phyloP scores from a whole-genome alignment of 768 basidiomycete species.

The Kwoniella europaea region DNA sequence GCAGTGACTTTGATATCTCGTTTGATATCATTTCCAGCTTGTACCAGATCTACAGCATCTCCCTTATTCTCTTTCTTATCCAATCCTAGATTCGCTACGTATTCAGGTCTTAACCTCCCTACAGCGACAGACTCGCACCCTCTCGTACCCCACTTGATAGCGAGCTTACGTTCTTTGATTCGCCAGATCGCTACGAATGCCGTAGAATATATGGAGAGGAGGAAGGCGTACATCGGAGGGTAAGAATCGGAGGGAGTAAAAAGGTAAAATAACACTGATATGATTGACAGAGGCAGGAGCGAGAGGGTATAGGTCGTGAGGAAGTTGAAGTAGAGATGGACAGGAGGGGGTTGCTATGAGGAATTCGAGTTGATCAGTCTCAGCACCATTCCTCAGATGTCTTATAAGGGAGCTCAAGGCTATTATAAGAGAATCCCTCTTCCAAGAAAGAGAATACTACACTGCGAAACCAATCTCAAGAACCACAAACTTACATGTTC shows the following conservation, averaged over 20 bases:
- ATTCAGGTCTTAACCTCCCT: slow-evolving; percentile 49
- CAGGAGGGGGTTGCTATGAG: slow-evolving; percentile 46
- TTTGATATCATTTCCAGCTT: slow-evolving; percentile 41
- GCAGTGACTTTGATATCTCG: slow-evolving; percentile 52
- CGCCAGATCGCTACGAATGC: slow-evolving; percentile 92
- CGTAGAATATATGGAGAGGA: slow-evolving; percentile 82
- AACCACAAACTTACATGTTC: slow-evolving; percentile 40
- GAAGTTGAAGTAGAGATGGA: slow-evolving; percentile 74
- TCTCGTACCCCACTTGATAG: slow-evolving; percentile 75
- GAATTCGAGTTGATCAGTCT: neutral
- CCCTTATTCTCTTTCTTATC: slow-evolving; percentile 22
- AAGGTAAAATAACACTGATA: slow-evolving; percentile 74
- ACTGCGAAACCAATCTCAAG: no score
- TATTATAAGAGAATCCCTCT: no score
- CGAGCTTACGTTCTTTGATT: slow-evolving; percentile 79
- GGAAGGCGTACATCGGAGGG: slow-evolving; percentile 73
- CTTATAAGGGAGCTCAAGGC: no score
- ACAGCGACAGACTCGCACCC: slow-evolving; percentile 63
- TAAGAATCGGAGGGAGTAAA: slow-evolving; percentile 64
- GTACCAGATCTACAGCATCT: slow-evolving; percentile 38
- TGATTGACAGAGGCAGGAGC: slow-evolving; percentile 73
- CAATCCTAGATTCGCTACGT: slow-evolving; percentile 46
- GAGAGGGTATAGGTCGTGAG: slow-evolving; percentile 80
- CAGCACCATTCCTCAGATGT: no score
- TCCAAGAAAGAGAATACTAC: no score